Evolutionary conservation across 306 rosid genomes (phyloP).

Genomic region (Lotus japonicus): DNA sequence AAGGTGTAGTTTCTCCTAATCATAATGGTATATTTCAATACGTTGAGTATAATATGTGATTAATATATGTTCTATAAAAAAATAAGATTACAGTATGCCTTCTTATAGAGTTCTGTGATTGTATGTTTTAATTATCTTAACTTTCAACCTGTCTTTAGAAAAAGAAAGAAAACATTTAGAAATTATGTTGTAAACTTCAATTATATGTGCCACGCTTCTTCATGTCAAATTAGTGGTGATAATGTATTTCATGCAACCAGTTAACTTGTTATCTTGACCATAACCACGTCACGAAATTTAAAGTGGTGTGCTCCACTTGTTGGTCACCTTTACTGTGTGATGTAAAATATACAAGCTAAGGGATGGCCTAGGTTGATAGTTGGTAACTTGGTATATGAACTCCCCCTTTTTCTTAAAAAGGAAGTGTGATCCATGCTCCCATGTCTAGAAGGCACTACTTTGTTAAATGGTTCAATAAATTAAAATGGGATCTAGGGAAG

Average conservation of each 20-base stretch:
- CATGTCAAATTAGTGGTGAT: not conserved
- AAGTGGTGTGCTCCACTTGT: not conserved
- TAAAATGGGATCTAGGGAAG: not conserved
- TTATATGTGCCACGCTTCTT: not conserved
- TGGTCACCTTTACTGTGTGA: not conserved
- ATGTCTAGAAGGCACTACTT: not conserved
- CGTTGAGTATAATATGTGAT: not conserved
- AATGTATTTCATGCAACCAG: not conserved
- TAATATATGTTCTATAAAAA: not conserved
- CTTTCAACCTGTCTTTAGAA: not conserved
- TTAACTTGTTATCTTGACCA: not conserved
- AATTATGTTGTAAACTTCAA: not conserved
- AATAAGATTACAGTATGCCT: not conserved
- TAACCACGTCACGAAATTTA: not conserved
- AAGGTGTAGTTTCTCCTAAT: not conserved
- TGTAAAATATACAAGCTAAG: not conserved
- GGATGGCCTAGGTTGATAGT: not conserved
- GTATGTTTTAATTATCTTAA: not conserved
- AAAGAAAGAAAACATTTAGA: not conserved
- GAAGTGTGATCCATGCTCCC: not conserved
- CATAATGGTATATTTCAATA: not conserved
- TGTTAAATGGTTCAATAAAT: not conserved
- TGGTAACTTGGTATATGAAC: not conserved
- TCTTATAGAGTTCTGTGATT: not conserved
- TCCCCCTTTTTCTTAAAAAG: not conserved